Evolutionary conservation across 129 eudicot genomes (phyloP), one percentile per base, ranked within the genome.

Genomic region (Saussurea involucrata): DNA sequence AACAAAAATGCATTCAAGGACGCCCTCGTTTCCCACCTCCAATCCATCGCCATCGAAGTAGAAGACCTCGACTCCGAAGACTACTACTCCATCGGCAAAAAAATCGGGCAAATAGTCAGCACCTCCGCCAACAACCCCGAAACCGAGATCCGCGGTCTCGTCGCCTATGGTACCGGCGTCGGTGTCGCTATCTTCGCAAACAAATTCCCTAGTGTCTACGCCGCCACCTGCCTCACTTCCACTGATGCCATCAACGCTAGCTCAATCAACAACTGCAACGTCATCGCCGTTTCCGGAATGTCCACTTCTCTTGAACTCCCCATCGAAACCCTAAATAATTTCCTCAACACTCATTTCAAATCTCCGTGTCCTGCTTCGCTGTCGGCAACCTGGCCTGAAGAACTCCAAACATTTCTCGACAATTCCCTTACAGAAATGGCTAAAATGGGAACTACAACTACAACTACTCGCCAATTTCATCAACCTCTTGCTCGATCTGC

Each of bases 181-280:
- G 98, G 98, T 24, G 98, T 94, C 24, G 67, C 87, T 0, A 94
- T 94, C 72, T 94, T 94, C 87, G 96, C 98, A 70, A 94, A 94
- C 85, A 94, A 94, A 25, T 84, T 79, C 81, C 97, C 98, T 83
- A 89, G 92, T 60, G 90, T 94, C 57, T 94, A 87, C 84, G 97
- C 98, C 44, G 97, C 93, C 77, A 89, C 85, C 4, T 93, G 98
- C 68, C 84, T 86, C 68, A 88, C 97, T 17, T 66, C 88, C 17
- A 76, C 66, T 24, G 98, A 93, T 6, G 97, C 93, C 65, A 42
- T 72, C 22, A 93, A 93, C 85, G 79, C 93, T 74, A 78, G 98
- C 8, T 90, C 98, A 32, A 93, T 93, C 76, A 93, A 77, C 88
- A 84, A 90, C 82, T 85, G 83, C 72, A 93, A 93, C 89, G 93